A percentile compares a stretch with the other conserved stretches of the same genome.
Evolutionary conservation across 1,139 yeast genomes (phyloP).

Genomic region (Blastobotrys persicus): DNA sequence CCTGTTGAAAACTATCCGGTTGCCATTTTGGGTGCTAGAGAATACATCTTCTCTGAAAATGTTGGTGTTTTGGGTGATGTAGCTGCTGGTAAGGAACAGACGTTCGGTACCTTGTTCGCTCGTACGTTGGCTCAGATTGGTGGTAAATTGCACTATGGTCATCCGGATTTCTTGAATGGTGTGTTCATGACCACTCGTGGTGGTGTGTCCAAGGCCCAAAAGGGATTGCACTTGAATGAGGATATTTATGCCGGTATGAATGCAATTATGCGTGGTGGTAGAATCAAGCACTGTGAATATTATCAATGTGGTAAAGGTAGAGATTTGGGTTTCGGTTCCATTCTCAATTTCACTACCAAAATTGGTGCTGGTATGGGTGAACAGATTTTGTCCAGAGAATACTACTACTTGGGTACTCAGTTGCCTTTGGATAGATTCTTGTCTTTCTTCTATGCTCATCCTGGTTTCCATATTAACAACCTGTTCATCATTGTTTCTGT

Average conservation of each 20-base stretch:
- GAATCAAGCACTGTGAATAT: conserved; percentile 84
- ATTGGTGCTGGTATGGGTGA: conserved; percentile 98
- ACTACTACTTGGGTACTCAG: conserved; percentile 75
- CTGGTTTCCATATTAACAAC: conserved; percentile 86
- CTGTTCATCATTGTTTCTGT: conserved; percentile 73
- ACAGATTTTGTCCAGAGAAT: conserved; percentile 79
- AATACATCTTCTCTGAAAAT: conserved; percentile 82
- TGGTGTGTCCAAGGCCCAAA: conserved; percentile 86
- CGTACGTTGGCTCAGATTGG: conserved; percentile 83
- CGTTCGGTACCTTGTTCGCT: conserved; percentile 87
- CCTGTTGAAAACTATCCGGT: conserved; percentile 48
- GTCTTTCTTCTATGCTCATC: conserved; percentile 87
- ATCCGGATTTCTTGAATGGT: conserved; percentile 83
- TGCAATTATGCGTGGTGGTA: conserved; percentile 76
- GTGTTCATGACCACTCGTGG: conserved; percentile 89
- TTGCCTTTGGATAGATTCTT: conserved; percentile 76
- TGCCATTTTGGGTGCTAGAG: conserved; percentile 86
- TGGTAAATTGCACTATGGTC: conserved; percentile 87
- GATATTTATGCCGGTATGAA: conserved; percentile 92
- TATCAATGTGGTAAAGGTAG: conserved; percentile 91
- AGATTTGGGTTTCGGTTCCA: conserved; percentile 83
- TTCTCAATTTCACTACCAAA: conserved; percentile 78
- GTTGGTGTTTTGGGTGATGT: conserved; percentile 86
- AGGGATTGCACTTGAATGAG: conserved; percentile 80
- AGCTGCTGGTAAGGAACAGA: conserved; percentile 92